A percentile compares a stretch with the other conserved stretches of the same genome.
These are phyloP conservation scores for Garcia nutans DNA, from an alignment of 345 rosid genomes.

Conservation along the genomic window DNA sequence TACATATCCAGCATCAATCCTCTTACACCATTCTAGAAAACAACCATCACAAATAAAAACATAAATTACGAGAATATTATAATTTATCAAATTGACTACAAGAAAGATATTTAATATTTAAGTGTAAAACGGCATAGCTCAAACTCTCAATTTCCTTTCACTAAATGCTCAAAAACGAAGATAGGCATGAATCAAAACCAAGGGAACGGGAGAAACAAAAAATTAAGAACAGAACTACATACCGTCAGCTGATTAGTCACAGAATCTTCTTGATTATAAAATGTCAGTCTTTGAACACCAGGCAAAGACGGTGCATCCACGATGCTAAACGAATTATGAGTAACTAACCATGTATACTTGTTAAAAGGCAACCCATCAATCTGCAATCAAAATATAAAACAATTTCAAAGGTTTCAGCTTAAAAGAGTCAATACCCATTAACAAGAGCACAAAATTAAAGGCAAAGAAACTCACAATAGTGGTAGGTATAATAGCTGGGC, in stretches of 20 bases:
- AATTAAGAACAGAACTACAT: slow-evolving; percentile 10
- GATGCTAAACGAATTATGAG: slow-evolving; percentile 90
- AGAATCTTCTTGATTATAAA: slow-evolving; percentile 89
- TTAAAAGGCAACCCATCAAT: slow-evolving; percentile 81
- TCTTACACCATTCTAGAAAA: slow-evolving; percentile 84
- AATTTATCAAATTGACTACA: too few relatives aligned
- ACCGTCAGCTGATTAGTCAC: slow-evolving; percentile 85
- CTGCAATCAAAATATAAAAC: slow-evolving; percentile 31
- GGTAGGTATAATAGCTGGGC: slow-evolving; percentile 76
- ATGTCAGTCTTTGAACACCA: slow-evolving; percentile 80
- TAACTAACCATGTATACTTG: slow-evolving; percentile 92
- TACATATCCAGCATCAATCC: slow-evolving; percentile 98
- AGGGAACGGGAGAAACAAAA: not conserved
- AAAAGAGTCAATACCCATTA: slow-evolving; percentile 5
- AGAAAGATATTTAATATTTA: not conserved
- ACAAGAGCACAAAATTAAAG: slow-evolving; percentile 1
- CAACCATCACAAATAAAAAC: slow-evolving; percentile 23
- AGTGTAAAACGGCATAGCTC: not conserved
- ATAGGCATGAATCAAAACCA: not conserved
- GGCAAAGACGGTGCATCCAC: slow-evolving; percentile 80
- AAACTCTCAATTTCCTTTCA: not conserved
- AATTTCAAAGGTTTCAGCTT: slow-evolving; percentile 1
- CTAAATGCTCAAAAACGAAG: slow-evolving; percentile 13
- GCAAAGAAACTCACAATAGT: slow-evolving; percentile 49
- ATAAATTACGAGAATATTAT: not conserved